Evolutionary conservation across 257 asterid genomes (phyloP), one percentile per base, ranked within the genome.

Genomic region (Craterostigma plantagineum): DNA sequence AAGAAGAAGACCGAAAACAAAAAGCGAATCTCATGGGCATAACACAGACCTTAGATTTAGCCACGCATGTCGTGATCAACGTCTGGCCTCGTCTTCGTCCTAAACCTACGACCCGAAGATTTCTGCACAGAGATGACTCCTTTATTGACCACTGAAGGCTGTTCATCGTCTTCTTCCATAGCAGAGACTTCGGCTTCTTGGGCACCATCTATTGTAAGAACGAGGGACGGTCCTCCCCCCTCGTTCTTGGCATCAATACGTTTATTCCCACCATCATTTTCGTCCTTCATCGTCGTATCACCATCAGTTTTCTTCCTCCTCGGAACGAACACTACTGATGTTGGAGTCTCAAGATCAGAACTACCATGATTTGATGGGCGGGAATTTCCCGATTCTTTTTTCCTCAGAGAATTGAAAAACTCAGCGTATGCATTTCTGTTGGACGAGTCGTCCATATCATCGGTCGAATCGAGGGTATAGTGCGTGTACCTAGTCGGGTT

Each of bases 401-500:
- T 76, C 63, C 64, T 78, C 56, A 73, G 15, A 38, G 50, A 27
- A 45, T 65, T 54, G 48, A 73, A 52, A 17, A 73, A 57, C 49
- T 76, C 87, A 71, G 55, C 42, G 59, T 38, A 70, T 9, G 93
- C 95, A 42, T 60, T 63, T 18, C 57, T 54, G 51, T 87, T 87
- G 35, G 85, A 68, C 53, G 53, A 67, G 14, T 73, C 92, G 51
- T 79, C 77, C 75, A 76, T 52, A 55, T 67, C 72, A 5, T 61
- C 65, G 10, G 75, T 46, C 10, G 82, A 65, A 45, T 70, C 73
- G 35, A 82, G 66, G 7, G 77, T 57, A 45, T 78, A 86, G 43
- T 67, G 77, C 3, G 71, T 78, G 64, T 81, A 86, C 55, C 63
- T 81, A 10, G 93, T 63, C 42, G 95, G 95, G 71, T 82, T 76